phyloP scores from a whole-genome alignment of 345 rosid genomes.

The Mangifera indica region DNA sequence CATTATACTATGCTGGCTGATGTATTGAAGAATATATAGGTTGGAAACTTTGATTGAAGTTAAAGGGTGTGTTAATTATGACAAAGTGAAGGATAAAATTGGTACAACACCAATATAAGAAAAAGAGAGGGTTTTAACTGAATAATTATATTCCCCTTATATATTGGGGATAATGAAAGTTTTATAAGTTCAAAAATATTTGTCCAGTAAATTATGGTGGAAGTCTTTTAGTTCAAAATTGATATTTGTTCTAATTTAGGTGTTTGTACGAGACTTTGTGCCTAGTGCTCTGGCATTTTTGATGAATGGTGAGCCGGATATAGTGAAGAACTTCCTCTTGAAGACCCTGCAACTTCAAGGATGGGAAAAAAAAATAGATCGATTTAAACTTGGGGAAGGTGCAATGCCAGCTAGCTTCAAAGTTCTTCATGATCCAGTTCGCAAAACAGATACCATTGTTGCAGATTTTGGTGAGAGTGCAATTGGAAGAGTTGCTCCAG shows the following conservation, averaged over 20 bases:
- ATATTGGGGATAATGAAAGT: not conserved
- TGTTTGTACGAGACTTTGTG: constrained; percentile 77
- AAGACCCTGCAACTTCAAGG: constrained; percentile 75
- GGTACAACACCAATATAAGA: not conserved
- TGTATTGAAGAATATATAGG: not conserved
- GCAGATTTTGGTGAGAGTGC: constrained; percentile 84
- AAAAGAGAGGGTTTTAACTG: not conserved
- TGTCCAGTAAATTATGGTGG: not conserved
- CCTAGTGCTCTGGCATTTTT: constrained; percentile 78
- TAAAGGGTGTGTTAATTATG: not conserved
- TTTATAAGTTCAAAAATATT: not conserved
- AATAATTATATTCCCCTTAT: not conserved
- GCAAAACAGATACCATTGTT: constrained; percentile 55
- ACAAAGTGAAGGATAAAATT: not conserved
- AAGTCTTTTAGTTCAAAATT: not conserved
- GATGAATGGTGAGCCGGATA: constrained; percentile 74
- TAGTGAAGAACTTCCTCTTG: constrained; percentile 70
- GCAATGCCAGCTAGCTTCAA: constrained; percentile 85
- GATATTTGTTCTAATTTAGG: constrained; percentile 32
- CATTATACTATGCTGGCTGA: not conserved
- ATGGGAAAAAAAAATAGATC: constrained; percentile 68
- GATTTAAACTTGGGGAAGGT: constrained; percentile 81
- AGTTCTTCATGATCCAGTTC: constrained; percentile 67
- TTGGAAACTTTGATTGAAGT: not conserved
- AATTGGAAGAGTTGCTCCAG: constrained; percentile 80